A percentile compares a stretch with the other conserved stretches of the same genome.
phyloP scores from a whole-genome alignment of 805 yeast genomes.

The Wickerhamomyces bisporus region DNA sequence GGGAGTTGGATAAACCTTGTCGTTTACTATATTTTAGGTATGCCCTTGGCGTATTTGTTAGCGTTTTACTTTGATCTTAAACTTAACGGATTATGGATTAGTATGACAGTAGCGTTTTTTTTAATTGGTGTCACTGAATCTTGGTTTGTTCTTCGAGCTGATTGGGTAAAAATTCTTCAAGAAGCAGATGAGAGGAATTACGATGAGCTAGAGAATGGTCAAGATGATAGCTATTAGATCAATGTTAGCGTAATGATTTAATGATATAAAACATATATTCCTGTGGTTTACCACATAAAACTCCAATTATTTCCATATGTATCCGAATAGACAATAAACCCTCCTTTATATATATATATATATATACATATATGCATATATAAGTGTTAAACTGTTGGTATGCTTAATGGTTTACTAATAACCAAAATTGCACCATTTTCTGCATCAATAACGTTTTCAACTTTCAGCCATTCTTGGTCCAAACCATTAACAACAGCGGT shows the following conservation, averaged over 20 bases:
- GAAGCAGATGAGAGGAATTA: slow-evolving; percentile 37
- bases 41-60: slow-evolving; percentile 58
- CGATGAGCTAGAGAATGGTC: slow-evolving; percentile 8
- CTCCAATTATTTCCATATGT: too few relatives aligned
- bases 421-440: slow-evolving; percentile 43
- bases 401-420: slow-evolving; percentile 27
- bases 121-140: slow-evolving; percentile 40
- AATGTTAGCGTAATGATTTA: not conserved
- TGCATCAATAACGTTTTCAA: slow-evolving; percentile 30
- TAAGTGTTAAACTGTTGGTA: not conserved
- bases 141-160: slow-evolving; percentile 38
- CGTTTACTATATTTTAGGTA: slow-evolving; percentile 66
- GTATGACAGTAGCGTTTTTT: slow-evolving; percentile 51
- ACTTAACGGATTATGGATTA: slow-evolving; percentile 64
- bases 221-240: not conserved
- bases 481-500: slow-evolving; percentile 25
- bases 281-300: too few relatives aligned
- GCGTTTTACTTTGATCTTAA: slow-evolving; percentile 42
- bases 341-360: too few relatives aligned
- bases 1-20: slow-evolving; percentile 69
- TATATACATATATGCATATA: too few relatives aligned
- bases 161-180: slow-evolving; percentile 45
- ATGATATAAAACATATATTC: not conserved
- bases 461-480: slow-evolving; percentile 31
- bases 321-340: too few relatives aligned